Base-by-base conservation (phyloP, 2,329 filamentous ascomycete species). In the Diaporthe sp. region DNA sequence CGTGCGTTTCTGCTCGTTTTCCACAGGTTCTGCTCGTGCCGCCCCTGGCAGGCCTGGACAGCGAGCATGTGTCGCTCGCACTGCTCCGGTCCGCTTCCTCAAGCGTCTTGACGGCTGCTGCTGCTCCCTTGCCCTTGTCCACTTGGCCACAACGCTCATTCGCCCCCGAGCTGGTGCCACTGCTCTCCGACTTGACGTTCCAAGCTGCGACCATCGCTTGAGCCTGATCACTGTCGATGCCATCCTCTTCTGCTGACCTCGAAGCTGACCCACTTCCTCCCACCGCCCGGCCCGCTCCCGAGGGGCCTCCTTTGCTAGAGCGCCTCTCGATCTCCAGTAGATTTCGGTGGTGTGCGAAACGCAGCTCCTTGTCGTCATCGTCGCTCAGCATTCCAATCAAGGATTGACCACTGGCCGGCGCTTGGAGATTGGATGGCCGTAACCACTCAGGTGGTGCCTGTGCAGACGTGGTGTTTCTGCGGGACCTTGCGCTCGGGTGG, bases 281-380 rank as follows among this genome's bases (percentile, higher is more conserved):
- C 22, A 37, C 5, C 13, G 42, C 12, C 42, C 42, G 42, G 30
- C 61, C 61, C 19, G 30, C 22, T 25, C 44, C 42, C 10, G 2
- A 10, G 7, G 44, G 61, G 6, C 61, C 44, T 25, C 61, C 61
- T 15, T 66, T 66, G 44, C 42, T 51, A 19, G 61, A 50, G 42
- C 42, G 61, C 61, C 61, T 50, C 44, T 66, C 61, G 42, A 66
- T 66, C 61, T 66, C 61, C 13, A 66, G 61, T 13, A 66, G 61
- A 30, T 30, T 66, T 42, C 61, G 61, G 61, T 66, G 61, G 61
- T 66, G 61, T 22, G 61, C 61, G 22, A 66, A 66, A n/a, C 61
- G 61, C 27, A 66, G 30, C 61, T 66, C 44, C 30, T 66, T 66
- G 61, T 66, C 61, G 42, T 66, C 61, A 22, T 66, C 61, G 30